Evolutionary conservation across 306 rosid genomes (phyloP).

Genomic region (Begonia fuchsioides): DNA sequence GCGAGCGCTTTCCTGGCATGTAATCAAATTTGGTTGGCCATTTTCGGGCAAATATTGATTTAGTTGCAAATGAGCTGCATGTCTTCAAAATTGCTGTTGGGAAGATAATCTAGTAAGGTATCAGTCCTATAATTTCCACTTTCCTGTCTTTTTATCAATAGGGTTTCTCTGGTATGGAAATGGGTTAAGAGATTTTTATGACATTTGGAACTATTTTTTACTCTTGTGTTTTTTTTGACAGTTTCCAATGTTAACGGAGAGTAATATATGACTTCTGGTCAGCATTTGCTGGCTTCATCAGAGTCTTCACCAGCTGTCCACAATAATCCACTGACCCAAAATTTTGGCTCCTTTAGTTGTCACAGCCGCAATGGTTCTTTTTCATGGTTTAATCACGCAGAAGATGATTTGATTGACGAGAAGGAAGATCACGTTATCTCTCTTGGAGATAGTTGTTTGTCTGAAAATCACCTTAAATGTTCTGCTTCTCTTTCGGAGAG

Average conservation of each 20-base stretch:
- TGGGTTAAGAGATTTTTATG: constrained; percentile 6
- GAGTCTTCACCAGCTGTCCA: constrained; percentile 20
- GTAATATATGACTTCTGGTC: constrained; percentile 48
- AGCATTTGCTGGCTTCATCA: constrained; percentile 33
- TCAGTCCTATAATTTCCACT: constrained; percentile 1
- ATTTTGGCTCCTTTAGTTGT: constrained; percentile 14
- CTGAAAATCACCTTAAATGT: constrained; percentile 5
- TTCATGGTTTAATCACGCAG: constrained; percentile 17
- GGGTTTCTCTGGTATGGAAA: constrained; percentile 6
- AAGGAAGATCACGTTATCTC: constrained; percentile 12
- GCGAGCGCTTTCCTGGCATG: neutral
- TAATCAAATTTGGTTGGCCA: neutral
- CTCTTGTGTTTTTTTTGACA: constrained; percentile 1
- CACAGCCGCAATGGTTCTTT: constrained; percentile 20
- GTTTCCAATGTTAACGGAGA: constrained; percentile 28
- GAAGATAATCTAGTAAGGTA: constrained; percentile 5
- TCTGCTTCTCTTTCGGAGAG: constrained; percentile 7
- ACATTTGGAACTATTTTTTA: neutral
- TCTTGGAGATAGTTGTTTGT: constrained; percentile 18
- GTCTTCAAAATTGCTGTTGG: too few relatives aligned
- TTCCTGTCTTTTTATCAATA: constrained; percentile 2
- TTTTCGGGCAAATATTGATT: neutral
- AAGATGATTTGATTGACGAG: constrained; percentile 12
- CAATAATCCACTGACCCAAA: constrained; percentile 11
- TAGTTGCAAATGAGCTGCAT: neutral